Base-by-base conservation (phyloP, 306 rosid species). In the Castanea mollissima region DNA sequence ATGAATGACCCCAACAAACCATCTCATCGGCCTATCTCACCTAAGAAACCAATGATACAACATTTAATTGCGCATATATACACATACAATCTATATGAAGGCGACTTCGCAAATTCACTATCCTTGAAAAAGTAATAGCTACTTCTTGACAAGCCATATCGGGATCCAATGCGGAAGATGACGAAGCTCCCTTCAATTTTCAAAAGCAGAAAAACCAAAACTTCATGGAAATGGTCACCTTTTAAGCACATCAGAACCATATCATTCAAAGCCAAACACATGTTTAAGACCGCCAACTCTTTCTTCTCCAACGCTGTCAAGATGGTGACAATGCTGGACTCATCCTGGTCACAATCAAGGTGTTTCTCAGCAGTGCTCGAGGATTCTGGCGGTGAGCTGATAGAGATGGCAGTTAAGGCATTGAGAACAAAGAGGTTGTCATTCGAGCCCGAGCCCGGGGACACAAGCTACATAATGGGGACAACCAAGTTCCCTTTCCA, bases 381-480 rank as follows among this genome's bases (percentile, higher is more conserved):
- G 29, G 75, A 71, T 11, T 10, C 9, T 4, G 34, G 35, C n/a
- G 34, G 59, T 10, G 44, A 71, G 4, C 16, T 64, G 70, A 8
- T 64, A 52, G 75, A 41, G 11, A 46, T 51, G 75, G 35, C 55
- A 23, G 75, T 32, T 5, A 6, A 51, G 75, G 75, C 75, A 71
- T 25, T 71, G 75, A 71, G 19, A 15, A 23, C 75, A 51, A 71
- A 27, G 7, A 71, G 60, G 75, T 25, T 71, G 15, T 23, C 7
- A 20, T 71, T 20, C 4, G 69, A 21, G 46, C 46, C 46, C 13
- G 75, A 71, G 41, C 75, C 75, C 15, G 75, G 41, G 23, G 21
- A 46, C 11, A 4, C 75, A 11, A 71, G 75, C 60, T 51, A 14
- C 9, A 18, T 51, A 13, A 5, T 6, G 0, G 59, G 75, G 15